These are phyloP conservation scores for Penicillium riverlandense DNA, from an alignment of 495 filamentous ascomycete genomes.

Conservation along the genomic window DNA sequence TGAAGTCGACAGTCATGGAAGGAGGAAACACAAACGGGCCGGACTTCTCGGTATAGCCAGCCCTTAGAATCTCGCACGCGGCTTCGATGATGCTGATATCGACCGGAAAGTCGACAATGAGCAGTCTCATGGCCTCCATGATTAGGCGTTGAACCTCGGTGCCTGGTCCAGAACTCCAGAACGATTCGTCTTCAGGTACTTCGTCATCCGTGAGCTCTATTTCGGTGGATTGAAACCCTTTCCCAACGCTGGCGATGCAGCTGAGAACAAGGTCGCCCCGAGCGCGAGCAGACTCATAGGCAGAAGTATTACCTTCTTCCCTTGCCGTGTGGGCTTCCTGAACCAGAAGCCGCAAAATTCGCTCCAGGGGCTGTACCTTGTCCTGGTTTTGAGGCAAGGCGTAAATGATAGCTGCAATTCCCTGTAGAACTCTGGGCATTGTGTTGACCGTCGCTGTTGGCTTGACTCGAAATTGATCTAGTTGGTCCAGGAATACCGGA, in stretches of 20 bases:
- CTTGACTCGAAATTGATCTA: constrained; percentile 54
- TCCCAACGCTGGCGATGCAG: constrained; percentile 71
- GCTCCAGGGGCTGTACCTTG: constrained; percentile 53
- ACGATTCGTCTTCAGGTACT: constrained; percentile 36
- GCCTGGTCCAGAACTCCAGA: constrained; percentile 55
- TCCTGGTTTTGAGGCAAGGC: constrained; percentile 57
- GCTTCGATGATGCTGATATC: constrained; percentile 68
- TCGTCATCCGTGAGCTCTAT: constrained; percentile 39
- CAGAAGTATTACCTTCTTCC: constrained; percentile 25
- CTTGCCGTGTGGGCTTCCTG: constrained; percentile 29
- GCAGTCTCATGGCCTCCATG: constrained; percentile 40
- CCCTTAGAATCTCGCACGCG: constrained; percentile 66
- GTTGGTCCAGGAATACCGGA: constrained; percentile 69
- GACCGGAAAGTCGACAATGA: constrained; percentile 47
- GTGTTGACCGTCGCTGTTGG: constrained; percentile 57
- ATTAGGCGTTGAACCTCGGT: constrained; percentile 50
- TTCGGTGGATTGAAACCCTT: constrained; percentile 71
- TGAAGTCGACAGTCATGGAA: constrained; percentile 60
- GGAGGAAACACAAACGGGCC: constrained; percentile 75
- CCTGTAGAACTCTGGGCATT: constrained; percentile 76
- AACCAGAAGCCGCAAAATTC: constrained; percentile 56
- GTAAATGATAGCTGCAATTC: constrained; percentile 79
- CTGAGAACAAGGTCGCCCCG: constrained; percentile 59
- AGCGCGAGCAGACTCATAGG: constrained; percentile 39
- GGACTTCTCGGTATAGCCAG: constrained; percentile 70